phyloP scores from a whole-genome alignment of 2,329 filamentous ascomycete species.

The Aspergillus hortae region DNA sequence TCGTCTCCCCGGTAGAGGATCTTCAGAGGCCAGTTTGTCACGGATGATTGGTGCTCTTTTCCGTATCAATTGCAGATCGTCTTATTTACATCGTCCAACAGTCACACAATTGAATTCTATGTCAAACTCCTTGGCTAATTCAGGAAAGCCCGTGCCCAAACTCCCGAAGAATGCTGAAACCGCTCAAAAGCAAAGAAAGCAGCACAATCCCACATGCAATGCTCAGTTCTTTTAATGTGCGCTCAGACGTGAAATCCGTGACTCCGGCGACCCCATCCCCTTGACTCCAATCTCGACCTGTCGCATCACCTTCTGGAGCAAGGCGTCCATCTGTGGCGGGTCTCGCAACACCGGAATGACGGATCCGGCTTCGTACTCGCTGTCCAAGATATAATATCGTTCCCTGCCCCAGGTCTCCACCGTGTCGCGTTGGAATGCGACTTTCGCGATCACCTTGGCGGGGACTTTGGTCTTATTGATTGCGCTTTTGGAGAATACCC shows the following conservation, averaged over 20 bases:
- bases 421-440: constrained; percentile 30
- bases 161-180: constrained; percentile 5
- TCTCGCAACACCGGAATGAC: constrained; percentile 29
- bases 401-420: constrained; percentile 29
- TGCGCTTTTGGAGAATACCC: constrained; percentile 32
- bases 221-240: constrained; percentile 6
- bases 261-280: constrained; percentile 25
- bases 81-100: constrained; percentile 14
- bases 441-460: constrained; percentile 32
- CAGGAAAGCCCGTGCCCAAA: constrained; percentile 7
- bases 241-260: constrained; percentile 20
- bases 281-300: constrained; percentile 27
- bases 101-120: background rate
- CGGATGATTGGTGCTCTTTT: constrained; percentile 6
- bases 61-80: background rate
- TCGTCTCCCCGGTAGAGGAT: too few relatives aligned
- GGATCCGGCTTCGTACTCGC: constrained; percentile 35
- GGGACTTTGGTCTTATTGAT: constrained; percentile 34
- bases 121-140: background rate
- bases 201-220: background rate
- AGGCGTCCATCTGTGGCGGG: constrained; percentile 22
- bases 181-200: constrained; percentile 1
- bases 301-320: constrained; percentile 29
- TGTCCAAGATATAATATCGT: constrained; percentile 32
- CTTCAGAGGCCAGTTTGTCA: too few relatives aligned